Evolutionary conservation across 768 basidiomycete species (phyloP), one percentile per base, ranked within the genome.

Genomic region (Pisolithus albus): DNA sequence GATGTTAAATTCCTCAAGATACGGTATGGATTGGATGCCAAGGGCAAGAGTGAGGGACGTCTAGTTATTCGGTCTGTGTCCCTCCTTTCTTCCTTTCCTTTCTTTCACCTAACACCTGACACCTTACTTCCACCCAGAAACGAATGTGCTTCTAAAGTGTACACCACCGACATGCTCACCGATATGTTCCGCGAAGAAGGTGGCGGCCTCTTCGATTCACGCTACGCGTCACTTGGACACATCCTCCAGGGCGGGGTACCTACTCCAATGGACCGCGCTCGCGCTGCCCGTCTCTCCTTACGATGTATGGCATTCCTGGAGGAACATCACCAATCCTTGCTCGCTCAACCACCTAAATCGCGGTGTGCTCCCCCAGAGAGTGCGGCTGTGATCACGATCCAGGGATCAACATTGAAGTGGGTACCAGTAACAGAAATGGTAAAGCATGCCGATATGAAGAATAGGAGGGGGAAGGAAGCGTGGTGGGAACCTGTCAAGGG

Each of bases 181-280:
- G 89, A 89, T 67, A 96, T 99, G 77, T 71, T 97, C 69, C 86
- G 87, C 61, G 95, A 96, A 65, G 95, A 98, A 69, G 96, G 96
- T n/a, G 84, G 84, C 23, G 56, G 75, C 5, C 75, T 97, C 21
- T 99, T 98, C 64, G 96, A 99, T 70, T 83, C 96, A 18, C 86
- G 96, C 45, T 88, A 84, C 18, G 96, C 95, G n/a, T 88, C 92
- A 1, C 81, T 99, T 18, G 96, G 96, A 15, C 96, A 99, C 72
- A 98, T 94, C 5, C 73, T 99, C 3, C 96, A 99, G 63, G 96
- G 96, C 7, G 93, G 93, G 2, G 83, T 92, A 16, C 96, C 96
- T 5, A 96, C 95, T 0, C 96, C 96, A 0, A 78, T 90, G 60
- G 96, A 98, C 71, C 89, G 95, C 47, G 83, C 87, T 0, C 88